Evolutionary conservation across 2,329 filamentous ascomycete genomes (phyloP).

Genomic region (Claviceps sp.): DNA sequence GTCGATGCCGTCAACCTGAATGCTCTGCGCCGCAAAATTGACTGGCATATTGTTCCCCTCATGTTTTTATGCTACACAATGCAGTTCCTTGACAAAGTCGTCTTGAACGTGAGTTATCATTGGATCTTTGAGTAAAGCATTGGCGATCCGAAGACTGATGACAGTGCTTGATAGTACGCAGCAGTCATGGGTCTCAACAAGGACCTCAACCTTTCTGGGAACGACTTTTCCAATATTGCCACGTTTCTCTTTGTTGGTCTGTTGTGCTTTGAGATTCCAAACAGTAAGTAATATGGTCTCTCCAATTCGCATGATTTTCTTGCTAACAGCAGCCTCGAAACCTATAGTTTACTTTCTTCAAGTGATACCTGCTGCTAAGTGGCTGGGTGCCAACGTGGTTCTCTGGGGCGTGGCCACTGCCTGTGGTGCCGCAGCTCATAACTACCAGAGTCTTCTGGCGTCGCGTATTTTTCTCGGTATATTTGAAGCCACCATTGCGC

Average conservation of each 20-base stretch:
- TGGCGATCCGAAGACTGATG: not conserved
- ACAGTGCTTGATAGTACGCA: constrained; percentile 35
- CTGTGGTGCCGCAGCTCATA: constrained; percentile 37
- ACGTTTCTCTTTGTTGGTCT: constrained; percentile 51
- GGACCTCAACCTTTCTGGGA: constrained; percentile 39
- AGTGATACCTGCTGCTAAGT: constrained; percentile 45
- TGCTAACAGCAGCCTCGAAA: not conserved
- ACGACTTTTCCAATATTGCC: constrained; percentile 49
- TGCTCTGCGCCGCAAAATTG: constrained; percentile 39
- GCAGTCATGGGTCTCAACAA: constrained; percentile 49
- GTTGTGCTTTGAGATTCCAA: constrained; percentile 44
- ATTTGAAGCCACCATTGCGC: constrained; percentile 47
- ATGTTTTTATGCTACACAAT: constrained; percentile 50
- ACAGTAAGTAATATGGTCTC: constrained; percentile 26
- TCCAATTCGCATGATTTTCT: not conserved
- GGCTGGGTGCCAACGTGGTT: constrained; percentile 43
- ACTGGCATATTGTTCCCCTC: constrained; percentile 44
- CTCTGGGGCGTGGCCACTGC: constrained; percentile 45
- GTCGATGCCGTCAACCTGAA: constrained; percentile 26
- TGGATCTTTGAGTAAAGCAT: too few species aligned
- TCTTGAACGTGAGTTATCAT: constrained; percentile 38
- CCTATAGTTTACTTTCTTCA: constrained; percentile 42
- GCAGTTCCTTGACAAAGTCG: constrained; percentile 51
- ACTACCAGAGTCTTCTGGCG: constrained; percentile 39
- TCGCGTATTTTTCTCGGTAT: constrained; percentile 45